Evolutionary conservation across 805 yeast genomes (phyloP).

Genomic region (Metschnikowia hibisci): DNA sequence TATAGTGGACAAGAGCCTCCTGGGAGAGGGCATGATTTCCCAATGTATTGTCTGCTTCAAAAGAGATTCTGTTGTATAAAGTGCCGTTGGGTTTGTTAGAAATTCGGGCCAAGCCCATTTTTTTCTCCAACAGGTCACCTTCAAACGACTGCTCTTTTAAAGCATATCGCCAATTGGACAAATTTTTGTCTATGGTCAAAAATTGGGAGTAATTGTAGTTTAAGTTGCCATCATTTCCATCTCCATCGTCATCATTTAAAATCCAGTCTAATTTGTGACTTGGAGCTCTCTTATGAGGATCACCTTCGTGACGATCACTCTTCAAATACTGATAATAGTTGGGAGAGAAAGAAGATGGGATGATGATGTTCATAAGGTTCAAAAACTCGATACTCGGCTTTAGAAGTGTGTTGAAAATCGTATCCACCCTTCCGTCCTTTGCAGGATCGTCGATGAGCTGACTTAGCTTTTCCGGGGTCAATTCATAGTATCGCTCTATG

Average conservation of each 20-base stretch:
- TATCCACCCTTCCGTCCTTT: conserved; percentile 21
- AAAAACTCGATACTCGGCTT: conserved; percentile 43
- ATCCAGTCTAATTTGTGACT: conserved; percentile 38
- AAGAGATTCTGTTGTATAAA: conserved; percentile 29
- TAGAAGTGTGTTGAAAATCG: conserved; percentile 33
- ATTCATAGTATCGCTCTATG: conserved; percentile 40
- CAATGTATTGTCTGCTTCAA: conserved; percentile 17
- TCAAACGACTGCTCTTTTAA: conserved; percentile 28
- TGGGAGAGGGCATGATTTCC: conserved; percentile 11
- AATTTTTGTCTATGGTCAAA: conserved; percentile 38
- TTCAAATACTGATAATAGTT: conserved; percentile 40
- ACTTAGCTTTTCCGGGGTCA: conserved; percentile 42
- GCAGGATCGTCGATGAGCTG: conserved; percentile 24
- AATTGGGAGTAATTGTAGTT: conserved; percentile 44
- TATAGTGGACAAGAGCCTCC: conserved; percentile 22
- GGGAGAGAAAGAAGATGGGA: conserved; percentile 45
- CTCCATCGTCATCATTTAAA: conserved; percentile 44
- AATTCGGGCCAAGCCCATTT: conserved; percentile 31
- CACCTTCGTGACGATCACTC: conserved; percentile 20
- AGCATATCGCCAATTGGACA: conserved; percentile 38
- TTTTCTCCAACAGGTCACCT: conserved; percentile 24
- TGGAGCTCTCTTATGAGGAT: conserved; percentile 11
- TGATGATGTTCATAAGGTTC: conserved; percentile 40
- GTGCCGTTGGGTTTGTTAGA: conserved; percentile 21
- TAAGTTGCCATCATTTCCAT: conserved; percentile 45